Conservation (phyloP, 768 basidiomycete species). For the Amanita polypyramis region DNA sequence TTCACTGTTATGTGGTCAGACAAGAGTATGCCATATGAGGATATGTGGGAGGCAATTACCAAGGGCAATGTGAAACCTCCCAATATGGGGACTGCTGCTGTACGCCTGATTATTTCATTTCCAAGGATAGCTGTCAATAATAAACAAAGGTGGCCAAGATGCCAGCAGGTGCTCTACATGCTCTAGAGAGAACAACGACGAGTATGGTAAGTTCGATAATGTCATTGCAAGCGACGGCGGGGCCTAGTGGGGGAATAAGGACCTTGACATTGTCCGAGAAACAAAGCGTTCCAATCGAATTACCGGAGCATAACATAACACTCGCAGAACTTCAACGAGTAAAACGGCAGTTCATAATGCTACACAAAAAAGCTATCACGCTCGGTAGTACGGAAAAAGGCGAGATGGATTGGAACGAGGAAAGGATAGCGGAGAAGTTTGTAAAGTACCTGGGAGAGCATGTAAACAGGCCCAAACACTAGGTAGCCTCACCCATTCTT, state of each 20-base stretch:
- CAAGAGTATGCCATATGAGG: constrained; percentile 46
- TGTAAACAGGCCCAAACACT: constrained; percentile 17
- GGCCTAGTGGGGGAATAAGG: not conserved
- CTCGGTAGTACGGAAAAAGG: constrained; percentile 75
- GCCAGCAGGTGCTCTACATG: not conserved
- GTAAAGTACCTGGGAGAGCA: constrained; percentile 63
- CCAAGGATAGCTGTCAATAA: not conserved
- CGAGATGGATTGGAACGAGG: constrained; percentile 65
- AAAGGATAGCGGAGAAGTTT: constrained; percentile 62
- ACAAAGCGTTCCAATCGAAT: constrained; percentile 35
- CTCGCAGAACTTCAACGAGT: constrained; percentile 81
- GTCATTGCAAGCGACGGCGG: not conserved
- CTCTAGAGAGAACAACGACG: not conserved
- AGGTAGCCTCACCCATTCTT: not conserved
- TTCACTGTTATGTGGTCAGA: constrained; percentile 79
- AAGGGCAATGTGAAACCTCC: constrained; percentile 78
- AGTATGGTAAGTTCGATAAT: too few species aligned
- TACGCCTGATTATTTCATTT: constrained; percentile 21
- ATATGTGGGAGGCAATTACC: constrained; percentile 76
- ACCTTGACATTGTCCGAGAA: constrained; percentile 14
- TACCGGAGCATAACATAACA: constrained; percentile 66
- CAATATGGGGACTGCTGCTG: constrained; percentile 71
- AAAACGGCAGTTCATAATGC: constrained; percentile 84
- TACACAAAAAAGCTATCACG: constrained; percentile 85
- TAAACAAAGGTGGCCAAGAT: not conserved